Percentiles rank a stretch among this genome's conserved stretches.
Conservation (phyloP, 2,329 filamentous ascomycete genomes). For the Chalara sp. region DNA sequence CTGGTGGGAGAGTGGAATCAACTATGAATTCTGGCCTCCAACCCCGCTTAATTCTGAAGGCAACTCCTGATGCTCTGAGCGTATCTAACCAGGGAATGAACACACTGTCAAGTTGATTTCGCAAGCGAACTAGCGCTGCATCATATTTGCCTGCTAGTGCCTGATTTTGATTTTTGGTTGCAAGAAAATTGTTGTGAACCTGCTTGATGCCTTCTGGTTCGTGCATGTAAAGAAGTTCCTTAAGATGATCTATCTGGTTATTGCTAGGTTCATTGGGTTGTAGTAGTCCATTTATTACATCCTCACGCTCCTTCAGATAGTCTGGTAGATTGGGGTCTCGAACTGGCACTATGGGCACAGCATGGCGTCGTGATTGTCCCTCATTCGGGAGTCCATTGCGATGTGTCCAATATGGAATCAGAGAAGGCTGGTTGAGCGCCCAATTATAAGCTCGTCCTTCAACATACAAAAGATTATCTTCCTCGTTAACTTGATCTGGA, state of each 20-base stretch:
- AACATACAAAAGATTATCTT: constrained; percentile 13
- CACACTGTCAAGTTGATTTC: too few relatives aligned
- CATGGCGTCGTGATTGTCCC: constrained; percentile 5
- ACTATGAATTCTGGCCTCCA: not conserved
- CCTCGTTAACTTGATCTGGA: constrained; percentile 11
- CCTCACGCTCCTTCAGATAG: not conserved
- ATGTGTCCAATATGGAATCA: constrained; percentile 23
- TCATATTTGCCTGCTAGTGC: too few relatives aligned
- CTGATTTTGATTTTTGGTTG: too few relatives aligned
- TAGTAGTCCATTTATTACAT: constrained; percentile 5
- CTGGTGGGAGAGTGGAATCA: not conserved
- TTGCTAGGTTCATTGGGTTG: not conserved
- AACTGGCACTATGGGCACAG: constrained; percentile 7
- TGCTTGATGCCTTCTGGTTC: not conserved
- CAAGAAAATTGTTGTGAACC: not conserved
- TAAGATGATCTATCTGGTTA: not conserved
- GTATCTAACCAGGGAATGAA: not conserved
- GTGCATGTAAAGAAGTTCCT: not conserved
- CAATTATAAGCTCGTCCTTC: constrained; percentile 19
- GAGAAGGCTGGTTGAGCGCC: constrained; percentile 15
- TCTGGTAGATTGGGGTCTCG: not conserved
- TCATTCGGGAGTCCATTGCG: constrained; percentile 15
- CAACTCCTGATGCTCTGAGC: not conserved
- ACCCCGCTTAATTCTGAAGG: not conserved
- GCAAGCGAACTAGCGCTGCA: too few relatives aligned